Evolutionary conservation across 768 basidiomycete genomes (phyloP).

Genomic region (Pholiota conissans): DNA sequence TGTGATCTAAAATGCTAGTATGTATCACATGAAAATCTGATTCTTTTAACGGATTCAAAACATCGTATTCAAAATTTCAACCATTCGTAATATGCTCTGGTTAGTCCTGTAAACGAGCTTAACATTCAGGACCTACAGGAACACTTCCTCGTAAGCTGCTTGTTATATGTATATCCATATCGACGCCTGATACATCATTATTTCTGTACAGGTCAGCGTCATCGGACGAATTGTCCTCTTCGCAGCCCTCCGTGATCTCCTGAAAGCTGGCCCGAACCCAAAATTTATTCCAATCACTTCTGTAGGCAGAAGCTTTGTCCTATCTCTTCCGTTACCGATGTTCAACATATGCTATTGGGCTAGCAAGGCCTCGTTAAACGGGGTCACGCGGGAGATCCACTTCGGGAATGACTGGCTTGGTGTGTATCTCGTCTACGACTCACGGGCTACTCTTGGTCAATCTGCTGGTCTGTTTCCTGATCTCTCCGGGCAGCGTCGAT

Average conservation of each 20-base stretch:
- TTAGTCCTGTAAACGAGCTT: too few species aligned
- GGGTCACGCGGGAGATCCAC: slow-evolving; percentile 4
- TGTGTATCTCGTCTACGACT: not conserved
- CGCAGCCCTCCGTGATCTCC: not conserved
- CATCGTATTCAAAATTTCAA: too few species aligned
- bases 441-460: not conserved
- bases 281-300: slow-evolving; percentile 3
- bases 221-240: slow-evolving; percentile 3
- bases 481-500: not conserved
- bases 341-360: not conserved
- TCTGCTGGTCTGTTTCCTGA: not conserved
- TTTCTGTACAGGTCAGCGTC: slow-evolving; percentile 8
- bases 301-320: not conserved
- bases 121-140: too few species aligned
- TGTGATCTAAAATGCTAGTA: too few species aligned
- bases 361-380: slow-evolving; percentile 8
- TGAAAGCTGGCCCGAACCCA: not conserved
- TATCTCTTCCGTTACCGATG: not conserved
- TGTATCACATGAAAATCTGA: too few species aligned
- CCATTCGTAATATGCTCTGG: too few species aligned
- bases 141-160: too few species aligned
- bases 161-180: too few species aligned
- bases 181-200: too few species aligned
- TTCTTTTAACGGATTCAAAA: too few species aligned
- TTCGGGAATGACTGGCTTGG: slow-evolving; percentile 13